A percentile compares a stretch with the other conserved stretches of the same genome.
Evolutionary conservation across 140 eudicot genomes (phyloP).

Genomic region (Senecio squalidus): DNA sequence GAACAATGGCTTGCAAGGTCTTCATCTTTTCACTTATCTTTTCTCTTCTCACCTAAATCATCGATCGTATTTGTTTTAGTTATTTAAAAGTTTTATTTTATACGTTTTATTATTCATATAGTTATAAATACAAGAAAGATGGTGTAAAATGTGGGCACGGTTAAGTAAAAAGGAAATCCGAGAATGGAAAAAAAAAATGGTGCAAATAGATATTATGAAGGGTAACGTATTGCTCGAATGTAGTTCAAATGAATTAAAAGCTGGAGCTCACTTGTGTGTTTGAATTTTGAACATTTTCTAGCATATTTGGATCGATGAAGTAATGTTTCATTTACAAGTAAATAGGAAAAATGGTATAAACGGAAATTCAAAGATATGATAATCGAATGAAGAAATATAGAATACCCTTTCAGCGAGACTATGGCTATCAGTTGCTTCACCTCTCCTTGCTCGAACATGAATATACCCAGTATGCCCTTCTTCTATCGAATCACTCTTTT

Average conservation of each 20-base stretch:
- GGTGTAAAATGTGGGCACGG: not conserved
- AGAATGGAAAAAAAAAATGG: too few species aligned
- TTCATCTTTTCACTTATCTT: conserved; percentile 88
- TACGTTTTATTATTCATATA: not conserved
- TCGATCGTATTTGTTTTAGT: too few species aligned
- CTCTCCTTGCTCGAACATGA: conserved; percentile 89
- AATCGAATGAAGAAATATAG: not conserved
- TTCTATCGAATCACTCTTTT: conserved; percentile 12
- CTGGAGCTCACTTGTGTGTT: too few species aligned
- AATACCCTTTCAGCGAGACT: conserved; percentile 96
- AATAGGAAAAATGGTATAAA: too few species aligned
- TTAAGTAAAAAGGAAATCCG: not conserved
- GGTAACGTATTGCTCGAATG: too few species aligned
- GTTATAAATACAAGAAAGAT: not conserved
- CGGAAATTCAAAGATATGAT: not conserved
- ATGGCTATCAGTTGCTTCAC: conserved; percentile 86
- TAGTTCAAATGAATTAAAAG: too few species aligned
- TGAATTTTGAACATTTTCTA: too few species aligned
- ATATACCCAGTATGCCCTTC: conserved; percentile 42
- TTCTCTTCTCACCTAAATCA: conserved; percentile 71
- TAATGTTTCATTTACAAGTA: too few species aligned
- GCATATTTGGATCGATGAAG: too few species aligned
- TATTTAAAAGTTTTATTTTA: not conserved
- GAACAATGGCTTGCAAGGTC: conserved; percentile 74
- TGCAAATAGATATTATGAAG: too few species aligned